phyloP scores from a whole-genome alignment of 2,329 filamentous ascomycete genomes.

The Chaetomium sp. region DNA sequence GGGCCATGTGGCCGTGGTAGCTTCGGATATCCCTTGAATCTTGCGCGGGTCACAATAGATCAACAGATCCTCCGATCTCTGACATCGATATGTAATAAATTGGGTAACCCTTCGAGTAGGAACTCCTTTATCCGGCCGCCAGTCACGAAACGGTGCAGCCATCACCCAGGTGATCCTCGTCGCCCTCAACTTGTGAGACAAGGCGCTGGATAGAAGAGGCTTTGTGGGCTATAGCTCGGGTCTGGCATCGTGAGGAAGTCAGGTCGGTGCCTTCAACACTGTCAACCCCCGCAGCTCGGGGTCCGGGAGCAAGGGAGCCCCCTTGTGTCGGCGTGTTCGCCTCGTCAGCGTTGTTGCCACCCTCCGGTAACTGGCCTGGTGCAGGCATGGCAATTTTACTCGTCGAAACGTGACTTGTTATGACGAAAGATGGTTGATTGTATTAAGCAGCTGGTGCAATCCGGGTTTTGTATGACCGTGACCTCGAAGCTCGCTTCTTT shows the following conservation, averaged over 20 bases:
- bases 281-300: not conserved
- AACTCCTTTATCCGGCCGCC: not conserved
- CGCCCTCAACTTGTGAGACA: not conserved
- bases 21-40: not conserved
- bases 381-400: not conserved
- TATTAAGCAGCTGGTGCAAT: not conserved
- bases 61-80: not conserved
- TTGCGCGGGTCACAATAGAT: not conserved
- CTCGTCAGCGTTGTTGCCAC: too few relatives aligned
- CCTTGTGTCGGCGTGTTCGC: not conserved
- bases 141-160: slow-evolving; percentile 10
- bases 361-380: not conserved
- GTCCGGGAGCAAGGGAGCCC: not conserved
- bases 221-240: not conserved
- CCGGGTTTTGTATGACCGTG: not conserved
- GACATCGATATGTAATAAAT: not conserved
- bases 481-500: not conserved
- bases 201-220: not conserved
- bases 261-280: not conserved
- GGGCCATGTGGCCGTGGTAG: not conserved
- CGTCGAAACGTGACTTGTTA: not conserved
- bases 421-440: not conserved
- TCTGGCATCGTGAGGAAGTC: not conserved
- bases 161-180: slow-evolving; percentile 16
- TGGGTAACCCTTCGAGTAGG: not conserved